These are phyloP conservation scores for Schizosaccharomyces lindneri DNA, from an alignment of 805 yeast genomes.

Conservation along the genomic window DNA sequence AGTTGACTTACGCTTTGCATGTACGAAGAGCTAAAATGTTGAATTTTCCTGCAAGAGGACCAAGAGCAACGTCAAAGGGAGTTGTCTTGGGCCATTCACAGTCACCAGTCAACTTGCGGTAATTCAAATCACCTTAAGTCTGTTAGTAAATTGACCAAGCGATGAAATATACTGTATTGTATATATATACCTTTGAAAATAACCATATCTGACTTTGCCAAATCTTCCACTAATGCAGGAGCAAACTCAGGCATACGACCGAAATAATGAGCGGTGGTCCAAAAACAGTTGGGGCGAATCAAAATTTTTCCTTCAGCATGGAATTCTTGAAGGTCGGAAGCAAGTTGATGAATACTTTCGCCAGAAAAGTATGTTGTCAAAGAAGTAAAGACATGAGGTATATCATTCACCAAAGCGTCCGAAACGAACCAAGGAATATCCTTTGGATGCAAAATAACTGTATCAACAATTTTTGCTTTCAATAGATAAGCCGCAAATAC, in stretches of 20 bases:
- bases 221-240: conserved; percentile 31
- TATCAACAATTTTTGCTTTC: conserved; percentile 38
- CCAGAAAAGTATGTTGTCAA: conserved; percentile 22
- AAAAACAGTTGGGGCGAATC: conserved; percentile 42
- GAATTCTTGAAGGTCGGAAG: conserved; percentile 21
- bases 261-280: conserved; percentile 61
- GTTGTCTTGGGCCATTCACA: conserved; percentile 69
- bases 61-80: conserved; percentile 45
- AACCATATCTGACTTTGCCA: conserved; percentile 29
- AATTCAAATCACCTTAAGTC: conserved; percentile 88
- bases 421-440: conserved; percentile 80
- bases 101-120: conserved; percentile 82
- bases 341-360: conserved; percentile 21
- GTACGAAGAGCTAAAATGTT: conserved; percentile 62
- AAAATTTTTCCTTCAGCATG: conserved; percentile 23
- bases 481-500: conserved; percentile 38
- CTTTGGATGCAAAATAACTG: conserved; percentile 56
- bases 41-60: conserved; percentile 31
- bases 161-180: background rate
- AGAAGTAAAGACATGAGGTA: conserved; percentile 13
- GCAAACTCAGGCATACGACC: conserved; percentile 42
- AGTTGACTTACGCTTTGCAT: conserved; percentile 37
- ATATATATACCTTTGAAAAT: background rate
- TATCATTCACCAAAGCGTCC: conserved; percentile 74
- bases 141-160: conserved; percentile 18